Evolutionary conservation across 2,329 filamentous ascomycete species (phyloP).

Genomic region (Endoconidiophora polonica): DNA sequence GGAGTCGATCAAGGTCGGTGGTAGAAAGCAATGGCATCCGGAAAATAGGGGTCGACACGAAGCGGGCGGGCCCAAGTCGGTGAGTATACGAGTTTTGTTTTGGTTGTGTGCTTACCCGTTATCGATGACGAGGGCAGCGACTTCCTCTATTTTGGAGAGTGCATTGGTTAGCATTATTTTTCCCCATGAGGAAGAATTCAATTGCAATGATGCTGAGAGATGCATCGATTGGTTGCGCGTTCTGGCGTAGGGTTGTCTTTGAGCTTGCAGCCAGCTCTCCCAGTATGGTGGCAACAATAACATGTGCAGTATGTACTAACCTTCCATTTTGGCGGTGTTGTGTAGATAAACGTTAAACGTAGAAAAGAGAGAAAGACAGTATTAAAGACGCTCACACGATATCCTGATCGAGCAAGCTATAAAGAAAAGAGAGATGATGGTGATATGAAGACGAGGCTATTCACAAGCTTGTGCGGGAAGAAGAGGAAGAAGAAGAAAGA

Average conservation of each 20-base stretch:
- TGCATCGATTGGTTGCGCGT: background rate
- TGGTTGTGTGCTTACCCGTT: constrained; percentile 78
- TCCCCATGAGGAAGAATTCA: background rate
- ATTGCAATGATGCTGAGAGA: background rate
- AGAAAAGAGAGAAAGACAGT: constrained; percentile 13
- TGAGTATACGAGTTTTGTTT: constrained; percentile 20
- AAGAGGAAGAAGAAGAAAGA: constrained; percentile 12
- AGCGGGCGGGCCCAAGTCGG: constrained; percentile 18
- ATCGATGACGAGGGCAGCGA: constrained; percentile 99
- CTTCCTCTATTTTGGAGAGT: constrained; percentile 60
- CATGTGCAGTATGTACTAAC: constrained; percentile 29
- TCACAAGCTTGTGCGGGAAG: constrained; percentile 12
- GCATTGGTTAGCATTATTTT: background rate
- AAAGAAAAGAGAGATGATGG: constrained; percentile 13
- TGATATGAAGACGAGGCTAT: constrained; percentile 13
- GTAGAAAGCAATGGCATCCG: constrained; percentile 7
- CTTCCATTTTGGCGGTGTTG: constrained; percentile 41
- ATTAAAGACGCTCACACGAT: constrained; percentile 15
- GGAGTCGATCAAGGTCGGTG: background rate
- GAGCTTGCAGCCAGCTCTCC: background rate
- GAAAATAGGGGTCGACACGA: constrained; percentile 12
- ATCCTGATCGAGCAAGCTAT: constrained; percentile 15
- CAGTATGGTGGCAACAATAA: constrained; percentile 7
- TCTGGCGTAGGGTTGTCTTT: background rate
- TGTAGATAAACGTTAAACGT: constrained; percentile 12